A percentile compares a stretch with the other conserved stretches of the same genome.
Conservation (phyloP, 2,329 filamentous ascomycete species). For the Talaromyces marneffei region DNA sequence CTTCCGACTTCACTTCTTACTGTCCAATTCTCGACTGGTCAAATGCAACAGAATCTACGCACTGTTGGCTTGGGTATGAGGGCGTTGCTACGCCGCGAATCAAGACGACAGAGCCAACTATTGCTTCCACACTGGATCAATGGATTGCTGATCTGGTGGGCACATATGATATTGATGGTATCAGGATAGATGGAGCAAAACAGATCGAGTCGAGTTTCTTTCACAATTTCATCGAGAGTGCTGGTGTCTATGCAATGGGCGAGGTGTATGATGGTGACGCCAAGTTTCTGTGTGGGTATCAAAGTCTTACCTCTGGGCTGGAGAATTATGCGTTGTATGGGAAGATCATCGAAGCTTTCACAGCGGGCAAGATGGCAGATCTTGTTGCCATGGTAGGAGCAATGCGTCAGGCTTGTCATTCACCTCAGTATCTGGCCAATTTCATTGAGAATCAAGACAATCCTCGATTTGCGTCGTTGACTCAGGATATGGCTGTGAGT, state of each 20-base stretch:
- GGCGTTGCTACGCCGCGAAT: conserved; percentile 40
- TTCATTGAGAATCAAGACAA: conserved; percentile 58
- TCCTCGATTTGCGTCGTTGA: conserved; percentile 47
- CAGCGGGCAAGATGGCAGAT: conserved; percentile 20
- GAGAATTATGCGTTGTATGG: conserved; percentile 38
- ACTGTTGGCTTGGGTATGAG: conserved; percentile 46
- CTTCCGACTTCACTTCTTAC: conserved; percentile 25
- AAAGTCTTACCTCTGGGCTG: conserved; percentile 34
- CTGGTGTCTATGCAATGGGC: conserved; percentile 40
- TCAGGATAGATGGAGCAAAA: conserved; percentile 44
- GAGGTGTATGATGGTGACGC: conserved; percentile 37
- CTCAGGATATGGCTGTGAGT: conserved; percentile 42
- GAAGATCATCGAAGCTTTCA: conserved; percentile 23
- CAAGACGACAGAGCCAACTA: conserved; percentile 32
- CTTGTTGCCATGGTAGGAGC: conserved; percentile 18
- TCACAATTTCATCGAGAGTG: conserved; percentile 25
- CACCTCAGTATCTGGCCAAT: conserved; percentile 42
- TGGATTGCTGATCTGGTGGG: conserved; percentile 34
- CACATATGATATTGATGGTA: conserved; percentile 40
- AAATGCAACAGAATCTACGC: conserved; percentile 26
- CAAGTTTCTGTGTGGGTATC: conserved; percentile 33
- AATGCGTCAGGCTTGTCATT: conserved; percentile 22
- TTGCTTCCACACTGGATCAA: conserved; percentile 30
- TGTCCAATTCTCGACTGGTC: conserved; percentile 28
- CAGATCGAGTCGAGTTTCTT: conserved; percentile 40